These are phyloP conservation scores for Prunus davidiana DNA, from an alignment of 306 rosid species.

Conservation along the genomic window DNA sequence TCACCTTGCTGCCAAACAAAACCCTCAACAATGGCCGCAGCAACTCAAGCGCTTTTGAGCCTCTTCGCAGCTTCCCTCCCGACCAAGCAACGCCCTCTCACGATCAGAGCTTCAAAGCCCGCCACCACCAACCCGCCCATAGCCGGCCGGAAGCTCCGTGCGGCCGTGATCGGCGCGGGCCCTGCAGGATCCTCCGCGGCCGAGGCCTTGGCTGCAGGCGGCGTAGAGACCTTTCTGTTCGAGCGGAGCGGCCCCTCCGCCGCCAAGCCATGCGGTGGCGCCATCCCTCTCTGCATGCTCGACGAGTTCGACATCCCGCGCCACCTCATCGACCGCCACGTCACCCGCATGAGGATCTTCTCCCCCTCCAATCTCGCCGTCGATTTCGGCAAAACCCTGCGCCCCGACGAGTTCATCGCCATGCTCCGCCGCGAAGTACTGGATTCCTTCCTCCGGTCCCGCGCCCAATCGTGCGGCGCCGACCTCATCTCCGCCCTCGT, in stretches of 20 bases:
- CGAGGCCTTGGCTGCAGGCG: slow-evolving; percentile 76
- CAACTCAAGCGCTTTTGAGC: slow-evolving; percentile 13
- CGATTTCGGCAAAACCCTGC: slow-evolving; percentile 79
- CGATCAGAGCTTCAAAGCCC: slow-evolving; percentile 41
- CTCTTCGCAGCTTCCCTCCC: slow-evolving; percentile 21
- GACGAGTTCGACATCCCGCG: slow-evolving; percentile 73
- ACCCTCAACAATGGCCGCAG: slow-evolving; percentile 36
- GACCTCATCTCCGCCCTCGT: slow-evolving; percentile 57
- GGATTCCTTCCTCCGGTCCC: slow-evolving; percentile 78
- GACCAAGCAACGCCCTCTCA: not conserved
- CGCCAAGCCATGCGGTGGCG: slow-evolving; percentile 97
- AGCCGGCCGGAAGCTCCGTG: slow-evolving; percentile 76
- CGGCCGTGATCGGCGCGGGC: slow-evolving; percentile 84
- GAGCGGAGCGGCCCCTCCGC: slow-evolving; percentile 57
- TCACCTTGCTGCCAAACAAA: not conserved
- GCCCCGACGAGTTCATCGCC: slow-evolving; percentile 72
- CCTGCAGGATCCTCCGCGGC: slow-evolving; percentile 94
- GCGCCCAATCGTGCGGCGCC: slow-evolving; percentile 69
- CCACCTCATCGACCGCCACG: slow-evolving; percentile 79
- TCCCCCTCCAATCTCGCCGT: slow-evolving; percentile 90
- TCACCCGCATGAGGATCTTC: slow-evolving; percentile 65
- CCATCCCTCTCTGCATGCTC: slow-evolving; percentile 93
- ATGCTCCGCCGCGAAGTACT: slow-evolving; percentile 93
- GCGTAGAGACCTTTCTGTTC: slow-evolving; percentile 71
- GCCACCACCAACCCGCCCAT: slow-evolving; percentile 35